Base-by-base conservation (phyloP, 441 rosid genomes). In the Populus tomentosa region DNA sequence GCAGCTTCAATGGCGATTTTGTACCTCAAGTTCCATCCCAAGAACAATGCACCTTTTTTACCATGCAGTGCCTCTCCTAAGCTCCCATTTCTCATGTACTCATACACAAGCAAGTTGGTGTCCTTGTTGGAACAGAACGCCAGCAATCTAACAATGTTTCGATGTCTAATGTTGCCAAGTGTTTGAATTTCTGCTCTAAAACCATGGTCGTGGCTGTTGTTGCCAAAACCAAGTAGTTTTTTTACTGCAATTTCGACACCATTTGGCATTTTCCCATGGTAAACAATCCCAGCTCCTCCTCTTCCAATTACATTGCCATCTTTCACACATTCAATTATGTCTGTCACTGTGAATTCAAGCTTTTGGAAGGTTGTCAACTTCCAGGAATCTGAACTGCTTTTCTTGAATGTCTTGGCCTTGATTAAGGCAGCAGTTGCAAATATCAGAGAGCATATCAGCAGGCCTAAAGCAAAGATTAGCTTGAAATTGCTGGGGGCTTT, bases 111-210 rank as follows among this genome's bases (percentile, higher is more conserved):
- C 68, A 95, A 92, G 75, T 95, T 95, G 5, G 98, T 92, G 67
- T 94, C 98, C 36, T 92, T 93, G 86, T 95, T 95, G 2, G 98
- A 92, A 78, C 99, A 95, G 75, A 94, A 95, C 0, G 98, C 99
- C 16, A 95, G 83, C 33, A 95, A 73, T 77, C 97, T 88, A 20
- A 95, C 99, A 10, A 95, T 95, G 82, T 95, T 90, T 70, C 99
- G 85, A 80, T 95, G 99, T 79, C 99, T 84, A 50, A 95, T 95
- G 88, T 88, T 92, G 20, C 99, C 99, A 67, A 95, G 83, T 3
- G 99, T 95, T 77, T 95, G 98, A 72, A 95, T 95, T 88, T 95
- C 99, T 0, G 99, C 99, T 38, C 91, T 90, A 87, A 95, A 95
- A 7, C 99, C 99, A 59, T 94, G 98, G 75, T 94, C 99, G 30